Conservation (phyloP, 2,329 filamentous ascomycete species). For the Corynespora cassiicola region DNA sequence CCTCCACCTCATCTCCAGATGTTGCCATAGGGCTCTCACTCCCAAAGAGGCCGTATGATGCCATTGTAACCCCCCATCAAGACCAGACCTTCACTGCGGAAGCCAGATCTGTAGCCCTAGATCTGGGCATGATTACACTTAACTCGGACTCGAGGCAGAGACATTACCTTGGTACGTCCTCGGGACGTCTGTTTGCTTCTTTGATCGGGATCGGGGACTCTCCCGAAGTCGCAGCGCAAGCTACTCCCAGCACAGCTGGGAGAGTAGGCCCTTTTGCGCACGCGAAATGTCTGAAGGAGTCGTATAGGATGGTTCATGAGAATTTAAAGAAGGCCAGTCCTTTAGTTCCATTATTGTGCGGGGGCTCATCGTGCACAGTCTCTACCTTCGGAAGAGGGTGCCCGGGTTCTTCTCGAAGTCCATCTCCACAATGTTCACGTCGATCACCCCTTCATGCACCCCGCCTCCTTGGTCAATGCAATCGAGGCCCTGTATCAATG, state of each 20-base stretch:
- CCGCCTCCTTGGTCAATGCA: slow-evolving; percentile 28
- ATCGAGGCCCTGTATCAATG: slow-evolving; percentile 32
- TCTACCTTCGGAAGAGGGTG: slow-evolving; percentile 30
- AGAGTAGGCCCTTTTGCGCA: slow-evolving; percentile 8
- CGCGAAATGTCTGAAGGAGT: slow-evolving; percentile 8
- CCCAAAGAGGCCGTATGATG: slow-evolving; percentile 1
- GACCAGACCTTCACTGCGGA: slow-evolving; percentile 19
- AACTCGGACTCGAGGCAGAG: slow-evolving; percentile 47
- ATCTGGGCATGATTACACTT: slow-evolving; percentile 46
- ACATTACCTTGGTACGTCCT: slow-evolving; percentile 49
- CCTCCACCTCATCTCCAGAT: no score
- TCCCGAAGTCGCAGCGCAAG: slow-evolving; percentile 3
- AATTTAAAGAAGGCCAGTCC: slow-evolving; percentile 3
- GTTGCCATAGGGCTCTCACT: no score
- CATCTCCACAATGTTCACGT: slow-evolving; percentile 38
- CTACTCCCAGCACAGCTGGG: slow-evolving; percentile 3
- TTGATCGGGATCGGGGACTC: slow-evolving; percentile 23
- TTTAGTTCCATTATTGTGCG: no score
- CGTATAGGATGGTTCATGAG: slow-evolving; percentile 7
- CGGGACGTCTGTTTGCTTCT: slow-evolving; percentile 44
- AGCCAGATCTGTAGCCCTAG: slow-evolving; percentile 40
- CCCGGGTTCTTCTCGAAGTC: slow-evolving; percentile 23
- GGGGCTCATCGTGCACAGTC: no score
- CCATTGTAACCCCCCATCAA: no score
- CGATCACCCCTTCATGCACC: slow-evolving; percentile 38